phyloP scores from a whole-genome alignment of 345 rosid genomes.

The Linum usitatissimum region DNA sequence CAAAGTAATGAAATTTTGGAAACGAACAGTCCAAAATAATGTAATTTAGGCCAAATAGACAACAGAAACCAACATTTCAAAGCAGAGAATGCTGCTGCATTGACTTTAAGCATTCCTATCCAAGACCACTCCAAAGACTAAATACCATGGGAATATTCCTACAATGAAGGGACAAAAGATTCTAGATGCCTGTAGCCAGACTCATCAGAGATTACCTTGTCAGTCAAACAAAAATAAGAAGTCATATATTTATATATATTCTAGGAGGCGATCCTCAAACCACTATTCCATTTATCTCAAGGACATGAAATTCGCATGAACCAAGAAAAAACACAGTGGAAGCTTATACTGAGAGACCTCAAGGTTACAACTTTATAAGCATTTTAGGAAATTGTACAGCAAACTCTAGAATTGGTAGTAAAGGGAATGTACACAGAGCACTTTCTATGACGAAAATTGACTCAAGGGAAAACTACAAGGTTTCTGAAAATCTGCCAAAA shows the following conservation, averaged over 20 bases:
- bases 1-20: too few species aligned
- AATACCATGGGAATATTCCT: neutral
- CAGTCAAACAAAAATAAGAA: too few species aligned
- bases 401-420: neutral
- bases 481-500: neutral
- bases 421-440: neutral
- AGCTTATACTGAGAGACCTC: neutral
- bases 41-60: too few species aligned
- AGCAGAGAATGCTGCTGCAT: too few species aligned
- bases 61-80: too few species aligned
- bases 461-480: neutral
- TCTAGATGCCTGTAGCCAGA: neutral
- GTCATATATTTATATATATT: too few species aligned
- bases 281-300: conserved; percentile 3
- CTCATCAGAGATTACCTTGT: neutral
- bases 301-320: conserved; percentile 14
- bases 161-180: neutral
- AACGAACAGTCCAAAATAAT: too few species aligned
- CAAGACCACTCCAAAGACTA: too few species aligned
- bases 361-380: conserved; percentile 1
- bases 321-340: neutral
- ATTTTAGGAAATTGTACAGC: conserved; percentile 4
- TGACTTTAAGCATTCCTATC: too few species aligned
- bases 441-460: too few species aligned
- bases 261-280: too few species aligned